Evolutionary conservation across 139 green algal genomes (phyloP).

Genomic region (Chlamydomonas eustigma): DNA sequence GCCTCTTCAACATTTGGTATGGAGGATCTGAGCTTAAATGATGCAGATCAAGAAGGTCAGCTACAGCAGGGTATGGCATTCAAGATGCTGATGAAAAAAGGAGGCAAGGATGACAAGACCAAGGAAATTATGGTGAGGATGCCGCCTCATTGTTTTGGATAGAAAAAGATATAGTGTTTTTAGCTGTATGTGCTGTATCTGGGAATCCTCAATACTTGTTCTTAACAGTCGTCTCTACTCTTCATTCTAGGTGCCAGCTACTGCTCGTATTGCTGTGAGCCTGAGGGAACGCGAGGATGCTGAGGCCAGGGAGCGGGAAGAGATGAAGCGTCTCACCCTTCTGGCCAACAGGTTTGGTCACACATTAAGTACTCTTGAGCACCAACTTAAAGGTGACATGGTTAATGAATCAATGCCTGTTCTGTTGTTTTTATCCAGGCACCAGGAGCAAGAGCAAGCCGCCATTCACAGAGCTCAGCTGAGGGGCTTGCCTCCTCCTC

Average conservation of each 20-base stretch:
- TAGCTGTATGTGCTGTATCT: no score
- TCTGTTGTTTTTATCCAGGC: neutral
- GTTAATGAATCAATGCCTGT: neutral
- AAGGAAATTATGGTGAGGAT: constrained; percentile 25
- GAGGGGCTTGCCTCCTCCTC: neutral
- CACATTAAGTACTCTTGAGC: no score
- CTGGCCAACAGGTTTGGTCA: constrained; percentile 11
- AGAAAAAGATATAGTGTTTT: neutral
- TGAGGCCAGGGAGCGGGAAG: constrained; percentile 13
- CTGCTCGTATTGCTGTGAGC: neutral
- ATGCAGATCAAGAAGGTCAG: neutral
- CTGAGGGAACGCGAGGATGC: constrained; percentile 8
- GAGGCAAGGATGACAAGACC: constrained; percentile 49
- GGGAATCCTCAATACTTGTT: no score
- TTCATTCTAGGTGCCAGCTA: neutral
- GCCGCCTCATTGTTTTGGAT: neutral
- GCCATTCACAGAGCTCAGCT: neutral
- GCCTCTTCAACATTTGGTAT: neutral
- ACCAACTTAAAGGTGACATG: no score
- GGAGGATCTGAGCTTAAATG: neutral
- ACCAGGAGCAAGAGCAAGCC: neutral
- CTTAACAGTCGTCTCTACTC: no score
- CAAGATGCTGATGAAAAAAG: constrained; percentile 53
- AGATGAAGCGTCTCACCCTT: constrained; percentile 16
- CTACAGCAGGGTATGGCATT: constrained; percentile 27